phyloP scores from a whole-genome alignment of 768 basidiomycete genomes.

The Sporobolomyces phaffii region DNA sequence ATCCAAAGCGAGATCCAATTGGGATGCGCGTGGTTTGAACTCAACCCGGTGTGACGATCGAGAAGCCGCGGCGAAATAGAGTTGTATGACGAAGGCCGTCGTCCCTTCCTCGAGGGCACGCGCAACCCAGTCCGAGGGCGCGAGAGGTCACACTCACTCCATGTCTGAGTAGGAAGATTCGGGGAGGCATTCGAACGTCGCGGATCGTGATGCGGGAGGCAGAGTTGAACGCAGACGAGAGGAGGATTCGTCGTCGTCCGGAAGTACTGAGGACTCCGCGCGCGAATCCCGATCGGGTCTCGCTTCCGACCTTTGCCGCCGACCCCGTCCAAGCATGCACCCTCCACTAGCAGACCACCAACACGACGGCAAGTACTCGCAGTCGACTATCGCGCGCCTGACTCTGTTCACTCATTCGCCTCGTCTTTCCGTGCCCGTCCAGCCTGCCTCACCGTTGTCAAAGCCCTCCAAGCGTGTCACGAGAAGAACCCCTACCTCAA shows the following conservation, averaged over 20 bases:
- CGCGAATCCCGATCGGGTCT: background rate
- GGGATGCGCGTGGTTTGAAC: too few species aligned
- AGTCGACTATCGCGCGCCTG: background rate
- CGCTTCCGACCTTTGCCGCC: background rate
- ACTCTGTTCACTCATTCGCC: background rate
- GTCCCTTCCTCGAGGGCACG: background rate
- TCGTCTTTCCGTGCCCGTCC: background rate
- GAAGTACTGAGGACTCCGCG: too few species aligned
- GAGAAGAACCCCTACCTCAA: conserved; percentile 25
- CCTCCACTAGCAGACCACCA: conserved; percentile 33
- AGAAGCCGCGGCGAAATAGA: background rate
- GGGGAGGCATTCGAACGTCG: background rate
- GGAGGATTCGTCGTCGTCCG: background rate
- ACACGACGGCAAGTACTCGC: conserved; percentile 19
- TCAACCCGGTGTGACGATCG: background rate
- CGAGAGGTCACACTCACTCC: conserved; percentile 12
- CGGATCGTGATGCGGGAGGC: background rate
- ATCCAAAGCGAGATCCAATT: too few species aligned
- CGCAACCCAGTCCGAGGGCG: background rate
- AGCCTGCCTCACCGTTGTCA: conserved; percentile 31
- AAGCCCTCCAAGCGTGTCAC: conserved; percentile 31
- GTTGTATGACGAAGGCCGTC: background rate
- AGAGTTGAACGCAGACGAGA: background rate
- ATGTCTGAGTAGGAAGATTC: conserved; percentile 21
- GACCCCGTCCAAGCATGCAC: conserved; percentile 14